Evolutionary conservation across 371 early-diverging fungal genomes (phyloP).

Genomic region (Mucor plumbeus): DNA sequence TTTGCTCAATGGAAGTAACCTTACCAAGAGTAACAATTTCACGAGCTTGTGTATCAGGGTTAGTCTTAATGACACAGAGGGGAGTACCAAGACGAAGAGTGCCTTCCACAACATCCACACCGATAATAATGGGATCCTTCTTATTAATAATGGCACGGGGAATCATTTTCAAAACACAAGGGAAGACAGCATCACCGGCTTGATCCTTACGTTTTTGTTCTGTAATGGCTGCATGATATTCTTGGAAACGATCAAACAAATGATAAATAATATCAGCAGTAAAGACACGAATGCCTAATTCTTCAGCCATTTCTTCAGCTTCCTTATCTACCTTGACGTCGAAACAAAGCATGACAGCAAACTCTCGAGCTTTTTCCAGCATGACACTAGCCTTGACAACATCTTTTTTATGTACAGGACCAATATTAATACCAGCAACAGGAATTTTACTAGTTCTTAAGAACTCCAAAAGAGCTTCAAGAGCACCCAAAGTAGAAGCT

Average conservation of each 20-base stretch:
- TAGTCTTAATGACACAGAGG: conserved; percentile 89
- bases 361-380: conserved; percentile 91
- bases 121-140: conserved; percentile 97
- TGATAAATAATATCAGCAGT: conserved; percentile 99
- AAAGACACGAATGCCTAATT: conserved; percentile 93
- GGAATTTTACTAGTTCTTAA: conserved; percentile 95
- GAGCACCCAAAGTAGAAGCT: conserved; percentile 98
- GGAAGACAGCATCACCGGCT: conserved; percentile 95
- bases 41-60: conserved; percentile 73
- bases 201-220: conserved; percentile 91
- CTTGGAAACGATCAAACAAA: conserved; percentile 96
- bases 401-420: conserved; percentile 99
- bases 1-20: conserved; percentile 96
- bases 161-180: conserved; percentile 94
- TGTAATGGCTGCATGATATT: conserved; percentile 74
- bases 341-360: conserved; percentile 97
- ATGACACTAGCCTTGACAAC: conserved; percentile 94
- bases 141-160: conserved; percentile 97
- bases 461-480: conserved; percentile 99
- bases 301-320: conserved; percentile 92
- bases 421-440: conserved; percentile 97
- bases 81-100: conserved; percentile 94
- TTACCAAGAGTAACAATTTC: conserved; percentile 87
- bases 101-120: conserved; percentile 97
- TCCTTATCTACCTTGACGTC: conserved; percentile 99